Base-by-base conservation (phyloP, 2,329 filamentous ascomycete species). In the Zymoseptoria ardabiliae region DNA sequence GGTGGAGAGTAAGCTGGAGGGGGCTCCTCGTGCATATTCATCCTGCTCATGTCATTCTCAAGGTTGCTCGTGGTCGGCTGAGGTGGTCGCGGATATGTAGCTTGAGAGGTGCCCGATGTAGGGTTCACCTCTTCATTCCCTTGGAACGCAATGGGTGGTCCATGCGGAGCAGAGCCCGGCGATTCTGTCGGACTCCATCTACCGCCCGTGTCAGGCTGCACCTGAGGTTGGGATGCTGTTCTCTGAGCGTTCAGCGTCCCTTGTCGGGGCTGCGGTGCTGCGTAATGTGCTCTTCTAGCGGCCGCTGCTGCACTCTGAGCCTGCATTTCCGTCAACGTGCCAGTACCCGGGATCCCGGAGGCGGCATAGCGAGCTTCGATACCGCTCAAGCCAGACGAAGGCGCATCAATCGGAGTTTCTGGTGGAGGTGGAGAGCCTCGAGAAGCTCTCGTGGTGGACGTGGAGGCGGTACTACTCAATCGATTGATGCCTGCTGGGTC, bases 101-200 rank as follows among this genome's bases (percentile, higher is more conserved):
- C 57, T 49, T 64, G 63, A 45, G 58, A 54, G 48, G 56, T 58
- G 50, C 58, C 51, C 22, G 57, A 49, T 50, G 61, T 58, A 20
- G 61, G 50, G n/a, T 63, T 74, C 5, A 92, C 85, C 62, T 89
- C 86, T 64, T 87, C 87, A 56, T 85, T 83, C 6, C 94, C 94
- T 75, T 97, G 93, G 68, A 97, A 97, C 1, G 96, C 88, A 0
- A 89, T 91, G 0, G 93, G 91, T 28, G 91, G 91, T 0, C 92
- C 92, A 76, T 96, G 91, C 4, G 91, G 90, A 56, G 91, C 88
- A 62, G 87, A 87, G 30, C 91, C 91, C 1, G 92, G 91, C 59
- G 86, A 82, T 73, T 99, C 94, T 2, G 94, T 97, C 0, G 94
- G 94, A 9, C 93, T 97, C 94, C 93, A 97, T 28, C 92, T 92